Evolutionary conservation across 1,284 basidiomycete genomes (phyloP), one percentile per base, ranked within the genome.

Genomic region (Wallemia ichthyophaga): DNA sequence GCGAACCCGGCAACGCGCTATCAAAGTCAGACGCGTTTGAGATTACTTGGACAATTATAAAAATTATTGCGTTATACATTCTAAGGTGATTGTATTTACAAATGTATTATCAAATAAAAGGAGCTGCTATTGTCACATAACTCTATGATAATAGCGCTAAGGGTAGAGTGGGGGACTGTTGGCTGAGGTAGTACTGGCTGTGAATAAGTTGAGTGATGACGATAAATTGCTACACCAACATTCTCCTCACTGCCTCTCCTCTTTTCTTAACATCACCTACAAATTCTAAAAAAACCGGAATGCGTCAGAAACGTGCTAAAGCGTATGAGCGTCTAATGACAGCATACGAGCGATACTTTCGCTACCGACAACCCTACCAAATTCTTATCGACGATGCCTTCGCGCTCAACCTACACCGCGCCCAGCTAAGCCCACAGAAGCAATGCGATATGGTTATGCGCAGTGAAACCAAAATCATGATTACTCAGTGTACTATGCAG

Each of bases 241-340:
- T n/a, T n/a, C n/a, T n/a, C n/a, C n/a, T 48, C 37, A 48, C 9
- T 11, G 5, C n/a, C n/a, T 5, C n/a, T 21, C n/a, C n/a, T 21
- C 37, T 11, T 48, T 21, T 13, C n/a, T 5, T 48, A 15, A 11
- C 37, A 5, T 48, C 37, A 48, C n/a, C 37, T 19, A 48, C 5
- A 5, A n/a, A n/a, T n/a, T n/a, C n/a, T n/a, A n/a, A 48, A 48
- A 11, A 21, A 15, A 7, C 59, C 63, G 64, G 61, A 31, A 95
- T 95, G 89, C 75, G 87, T 61, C 85, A 91, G 72, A 91, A 86
- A 71, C 76, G 89, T 67, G 84, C 87, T 56, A 95, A 95, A 71
- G 77, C 80, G 1, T 92, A 92, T 71, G 79, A 82, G 66, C 86
- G 87, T 67, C 81, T 89, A 57, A 94, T 95, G 87, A 76, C 79